phyloP scores from a whole-genome alignment of 495 filamentous ascomycete genomes.

The Tirmania nivea region DNA sequence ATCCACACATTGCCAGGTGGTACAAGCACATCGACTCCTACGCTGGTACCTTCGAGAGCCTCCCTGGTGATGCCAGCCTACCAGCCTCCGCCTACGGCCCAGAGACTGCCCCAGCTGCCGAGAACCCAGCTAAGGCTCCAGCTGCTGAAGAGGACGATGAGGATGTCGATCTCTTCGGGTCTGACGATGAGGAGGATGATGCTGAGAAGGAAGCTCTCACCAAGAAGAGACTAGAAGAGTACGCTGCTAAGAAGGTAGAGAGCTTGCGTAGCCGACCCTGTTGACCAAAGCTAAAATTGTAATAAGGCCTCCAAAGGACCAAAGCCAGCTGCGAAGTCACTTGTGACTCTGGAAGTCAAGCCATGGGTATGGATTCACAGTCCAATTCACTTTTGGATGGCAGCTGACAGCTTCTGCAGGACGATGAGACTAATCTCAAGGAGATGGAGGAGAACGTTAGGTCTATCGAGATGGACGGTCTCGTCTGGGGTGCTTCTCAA shows the following conservation, averaged over 20 bases:
- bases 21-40: constrained; percentile 93
- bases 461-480: constrained; percentile 73
- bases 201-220: constrained; percentile 59
- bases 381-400: constrained; percentile 1
- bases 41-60: constrained; percentile 71
- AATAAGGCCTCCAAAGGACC: not conserved
- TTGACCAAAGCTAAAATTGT: not conserved
- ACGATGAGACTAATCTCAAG: constrained; percentile 83
- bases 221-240: constrained; percentile 74
- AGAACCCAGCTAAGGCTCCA: constrained; percentile 75
- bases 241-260: constrained; percentile 79
- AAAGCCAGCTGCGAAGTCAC: constrained; percentile 57
- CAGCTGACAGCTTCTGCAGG: constrained; percentile 26
- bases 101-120: constrained; percentile 46
- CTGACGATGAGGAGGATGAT: constrained; percentile 82
- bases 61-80: constrained; percentile 78
- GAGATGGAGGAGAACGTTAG: constrained; percentile 65
- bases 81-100: constrained; percentile 80
- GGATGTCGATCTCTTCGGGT: constrained; percentile 73
- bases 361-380: constrained; percentile 43
- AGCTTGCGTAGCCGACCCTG: not conserved
- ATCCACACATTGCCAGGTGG: constrained; percentile 87
- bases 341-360: constrained; percentile 92
- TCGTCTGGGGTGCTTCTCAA: constrained; percentile 88
- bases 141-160: constrained; percentile 52